phyloP scores from a whole-genome alignment of 2,329 filamentous ascomycete species.

The Nannizziopsis barbatae region DNA sequence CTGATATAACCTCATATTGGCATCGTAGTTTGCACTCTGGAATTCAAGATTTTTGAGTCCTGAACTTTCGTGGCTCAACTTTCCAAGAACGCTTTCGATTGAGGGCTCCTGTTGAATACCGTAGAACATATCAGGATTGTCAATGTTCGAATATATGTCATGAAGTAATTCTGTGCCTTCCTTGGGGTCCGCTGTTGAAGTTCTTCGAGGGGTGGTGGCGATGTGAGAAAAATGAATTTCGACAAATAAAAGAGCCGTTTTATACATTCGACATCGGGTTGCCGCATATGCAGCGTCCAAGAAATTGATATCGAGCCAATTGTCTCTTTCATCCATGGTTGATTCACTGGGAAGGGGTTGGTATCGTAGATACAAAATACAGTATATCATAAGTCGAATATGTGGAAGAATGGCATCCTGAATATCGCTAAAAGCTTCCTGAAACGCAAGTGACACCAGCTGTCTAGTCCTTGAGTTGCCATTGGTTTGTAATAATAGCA shows the following conservation, averaged over 20 bases:
- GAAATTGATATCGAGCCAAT: constrained; percentile 81
- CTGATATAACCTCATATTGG: constrained; percentile 56
- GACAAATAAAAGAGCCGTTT: constrained; percentile 70
- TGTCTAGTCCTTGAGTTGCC: constrained; percentile 49
- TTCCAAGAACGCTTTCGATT: constrained; percentile 63
- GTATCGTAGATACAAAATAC: constrained; percentile 76
- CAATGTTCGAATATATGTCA: constrained; percentile 78
- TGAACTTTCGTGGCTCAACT: constrained; percentile 80
- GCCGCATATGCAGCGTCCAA: constrained; percentile 59
- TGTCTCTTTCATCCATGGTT: constrained; percentile 64
- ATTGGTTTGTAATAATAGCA: constrained; percentile 58
- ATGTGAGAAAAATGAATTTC: constrained; percentile 57
- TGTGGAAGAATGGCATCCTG: constrained; percentile 45
- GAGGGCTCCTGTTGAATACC: constrained; percentile 70
- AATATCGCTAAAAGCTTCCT: constrained; percentile 48
- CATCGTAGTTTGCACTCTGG: constrained; percentile 81
- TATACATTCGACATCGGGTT: constrained; percentile 68
- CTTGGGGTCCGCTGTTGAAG: constrained; percentile 46
- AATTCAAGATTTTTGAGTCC: constrained; percentile 81
- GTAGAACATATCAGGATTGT: constrained; percentile 94
- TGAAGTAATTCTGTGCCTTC: constrained; percentile 60
- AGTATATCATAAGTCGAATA: constrained; percentile 61
- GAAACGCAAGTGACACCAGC: constrained; percentile 54
- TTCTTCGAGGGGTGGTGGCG: constrained; percentile 51
- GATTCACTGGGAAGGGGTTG: constrained; percentile 63